These are phyloP conservation scores for Hortiboletus campestris DNA, from an alignment of 768 basidiomycete species.

Conservation along the genomic window DNA sequence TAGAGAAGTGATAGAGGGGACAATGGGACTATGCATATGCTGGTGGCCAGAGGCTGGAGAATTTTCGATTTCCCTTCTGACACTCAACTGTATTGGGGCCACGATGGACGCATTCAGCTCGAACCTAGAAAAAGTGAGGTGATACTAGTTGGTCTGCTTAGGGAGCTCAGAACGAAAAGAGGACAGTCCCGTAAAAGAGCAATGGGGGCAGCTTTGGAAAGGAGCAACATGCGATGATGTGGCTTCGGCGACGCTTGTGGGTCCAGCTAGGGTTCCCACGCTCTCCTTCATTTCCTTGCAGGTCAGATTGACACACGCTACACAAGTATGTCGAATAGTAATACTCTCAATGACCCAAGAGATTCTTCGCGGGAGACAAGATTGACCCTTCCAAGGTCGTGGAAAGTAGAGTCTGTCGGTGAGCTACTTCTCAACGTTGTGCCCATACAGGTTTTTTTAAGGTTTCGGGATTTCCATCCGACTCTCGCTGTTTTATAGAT, in stretches of 20 bases:
- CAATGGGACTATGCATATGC: too few relatives aligned
- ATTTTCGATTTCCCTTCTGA: not conserved
- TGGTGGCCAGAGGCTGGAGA: not conserved
- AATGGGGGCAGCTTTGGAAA: not conserved
- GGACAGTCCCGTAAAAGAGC: too few relatives aligned
- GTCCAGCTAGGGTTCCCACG: constrained; percentile 4
- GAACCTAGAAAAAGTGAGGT: not conserved
- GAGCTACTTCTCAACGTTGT: constrained; percentile 13
- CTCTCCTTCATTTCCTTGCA: constrained; percentile 1
- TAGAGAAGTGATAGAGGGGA: too few relatives aligned
- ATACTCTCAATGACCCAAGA: constrained; percentile 54
- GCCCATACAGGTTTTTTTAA: not conserved
- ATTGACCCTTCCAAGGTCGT: constrained; percentile 59
- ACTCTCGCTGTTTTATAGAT: constrained; percentile 36
- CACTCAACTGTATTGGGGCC: not conserved
- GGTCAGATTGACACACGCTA: not conserved
- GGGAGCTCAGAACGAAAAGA: too few relatives aligned
- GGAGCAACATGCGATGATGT: too few relatives aligned
- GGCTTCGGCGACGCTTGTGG: too few relatives aligned
- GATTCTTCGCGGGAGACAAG: constrained; percentile 60
- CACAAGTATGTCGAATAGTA: constrained; percentile 31
- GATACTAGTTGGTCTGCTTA: too few relatives aligned
- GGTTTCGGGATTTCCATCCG: not conserved
- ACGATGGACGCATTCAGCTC: not conserved
- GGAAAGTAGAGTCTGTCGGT: constrained; percentile 58